Evolutionary conservation across 805 yeast genomes (phyloP).

Genomic region (Wickerhamiella azymoides): DNA sequence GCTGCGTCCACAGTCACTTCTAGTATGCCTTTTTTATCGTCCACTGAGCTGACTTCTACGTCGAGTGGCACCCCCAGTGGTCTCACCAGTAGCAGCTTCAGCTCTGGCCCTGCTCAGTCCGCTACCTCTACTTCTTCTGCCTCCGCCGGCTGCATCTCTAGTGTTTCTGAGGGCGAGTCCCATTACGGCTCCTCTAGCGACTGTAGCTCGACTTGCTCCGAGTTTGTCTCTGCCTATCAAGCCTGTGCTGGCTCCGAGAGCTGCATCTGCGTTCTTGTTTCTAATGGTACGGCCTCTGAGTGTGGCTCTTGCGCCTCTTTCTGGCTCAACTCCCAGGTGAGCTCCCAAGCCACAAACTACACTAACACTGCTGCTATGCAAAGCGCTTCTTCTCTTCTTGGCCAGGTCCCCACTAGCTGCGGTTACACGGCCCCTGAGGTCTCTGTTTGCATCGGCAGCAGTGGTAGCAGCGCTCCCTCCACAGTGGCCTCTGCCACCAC

Average conservation of each 20-base stretch:
- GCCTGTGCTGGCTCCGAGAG: neutral
- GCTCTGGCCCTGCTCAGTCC: conserved; percentile 14
- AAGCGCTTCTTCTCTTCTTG: neutral
- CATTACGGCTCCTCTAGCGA: neutral
- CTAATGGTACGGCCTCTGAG: neutral
- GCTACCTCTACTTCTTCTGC: conserved; percentile 3
- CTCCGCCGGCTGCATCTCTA: neutral
- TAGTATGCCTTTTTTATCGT: conserved; percentile 25
- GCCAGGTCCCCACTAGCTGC: neutral
- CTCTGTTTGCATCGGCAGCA: neutral
- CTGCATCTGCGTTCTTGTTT: neutral
- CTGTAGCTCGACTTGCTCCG: neutral
- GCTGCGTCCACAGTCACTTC: conserved; percentile 9
- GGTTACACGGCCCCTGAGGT: neutral
- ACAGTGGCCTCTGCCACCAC: neutral
- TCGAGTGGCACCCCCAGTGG: conserved; percentile 25
- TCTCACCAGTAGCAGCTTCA: conserved; percentile 26
- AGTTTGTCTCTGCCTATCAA: neutral
- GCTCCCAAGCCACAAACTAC: neutral
- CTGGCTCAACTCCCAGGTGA: neutral
- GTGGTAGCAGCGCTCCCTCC: neutral
- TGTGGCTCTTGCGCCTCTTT: neutral
- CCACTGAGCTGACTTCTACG: conserved; percentile 26
- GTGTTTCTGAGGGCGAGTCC: neutral
- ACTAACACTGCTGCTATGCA: neutral